Base-by-base conservation (phyloP, 2,329 filamentous ascomycete genomes). In the Colletotrichum chrysophilum region DNA sequence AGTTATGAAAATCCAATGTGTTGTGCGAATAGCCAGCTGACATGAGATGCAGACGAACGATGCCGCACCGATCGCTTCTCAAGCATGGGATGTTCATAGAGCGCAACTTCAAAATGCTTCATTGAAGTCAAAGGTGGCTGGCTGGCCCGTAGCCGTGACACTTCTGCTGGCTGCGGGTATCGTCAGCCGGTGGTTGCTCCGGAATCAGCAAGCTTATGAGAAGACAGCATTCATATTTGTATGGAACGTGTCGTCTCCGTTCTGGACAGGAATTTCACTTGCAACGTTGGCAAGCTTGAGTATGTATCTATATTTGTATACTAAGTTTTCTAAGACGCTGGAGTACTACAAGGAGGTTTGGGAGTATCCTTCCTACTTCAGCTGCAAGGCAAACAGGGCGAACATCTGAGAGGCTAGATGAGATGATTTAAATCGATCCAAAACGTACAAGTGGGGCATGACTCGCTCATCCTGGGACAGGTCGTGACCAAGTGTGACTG, bases 341-440 rank as follows among this genome's bases (percentile, higher is more conserved):
- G 65, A 62, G 36, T 73, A 73, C 18, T 56, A 73, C 18, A 38
- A 55, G 30, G 70, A 73, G n/a, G 65, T 69, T 4, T 73, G 70
- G 65, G 65, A 73, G 21, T 73, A 69, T 43, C 65, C 70, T 7
- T 69, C 70, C 3, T 73, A 68, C 14, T 73, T 64, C 21, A 55
- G 38, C 38, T 64, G 56, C 7, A 69, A 73, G 30, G 55, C 34
- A 12, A 69, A 69, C 12, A 62, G 70, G 24, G 24, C 24, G 2
- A 36, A 56, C 5, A 68, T 73, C 13, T 73, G 43, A 73, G 21
- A n/a, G 9, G n/a, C 16, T 7, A 8, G 14, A 13, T 26, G 18
- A 30, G n/a, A 18, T 43, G n/a, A 14, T 4, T 4, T 13, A 12
- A 32, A 32, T 21, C 24, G 8, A 7, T 0, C 16, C 4, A 32